phyloP scores from a whole-genome alignment of 108 stramenopile species.

The Skeletonema costatum region DNA sequence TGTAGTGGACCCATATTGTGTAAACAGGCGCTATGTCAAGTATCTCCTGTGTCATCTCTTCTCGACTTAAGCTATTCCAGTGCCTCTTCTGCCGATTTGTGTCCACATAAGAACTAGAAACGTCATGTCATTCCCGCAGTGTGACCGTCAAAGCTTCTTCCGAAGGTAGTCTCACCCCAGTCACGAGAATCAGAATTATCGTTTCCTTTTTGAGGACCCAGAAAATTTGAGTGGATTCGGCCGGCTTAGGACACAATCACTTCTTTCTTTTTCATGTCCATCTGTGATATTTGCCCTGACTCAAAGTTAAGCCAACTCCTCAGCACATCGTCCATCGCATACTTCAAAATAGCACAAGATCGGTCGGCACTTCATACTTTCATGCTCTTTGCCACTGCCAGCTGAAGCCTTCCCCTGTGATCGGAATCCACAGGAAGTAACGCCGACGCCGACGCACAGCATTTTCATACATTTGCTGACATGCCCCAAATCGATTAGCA shows the following conservation, averaged over 20 bases:
- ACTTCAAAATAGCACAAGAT: constrained; percentile 79
- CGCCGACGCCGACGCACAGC: constrained; percentile 76
- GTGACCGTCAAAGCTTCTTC: constrained; percentile 4
- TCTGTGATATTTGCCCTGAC: constrained; percentile 33
- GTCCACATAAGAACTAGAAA: too few relatives aligned
- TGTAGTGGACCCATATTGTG: too few relatives aligned
- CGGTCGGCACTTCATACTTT: constrained; percentile 78
- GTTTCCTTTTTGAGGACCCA: too few relatives aligned
- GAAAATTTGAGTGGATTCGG: constrained; percentile 38
- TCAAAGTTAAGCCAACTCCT: constrained; percentile 62
- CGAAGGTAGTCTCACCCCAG: constrained; percentile 28
- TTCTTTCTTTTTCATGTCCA: constrained; percentile 60
- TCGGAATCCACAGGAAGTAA: constrained; percentile 90
- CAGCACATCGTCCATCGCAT: constrained; percentile 90
- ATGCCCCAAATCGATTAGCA: constrained; percentile 51
- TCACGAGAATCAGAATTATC: neutral
- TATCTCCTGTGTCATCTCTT: too few relatives aligned
- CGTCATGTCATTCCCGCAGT: too few relatives aligned
- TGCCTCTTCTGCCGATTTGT: too few relatives aligned
- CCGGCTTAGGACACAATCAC: constrained; percentile 75
- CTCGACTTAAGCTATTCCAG: too few relatives aligned
- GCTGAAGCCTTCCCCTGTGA: constrained; percentile 82
- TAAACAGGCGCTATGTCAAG: too few relatives aligned
- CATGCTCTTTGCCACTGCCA: constrained; percentile 71
- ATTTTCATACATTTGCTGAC: constrained; percentile 69